Evolutionary conservation across 2,329 filamentous ascomycete genomes (phyloP).

Genomic region (Chaetomiaceae sp.): DNA sequence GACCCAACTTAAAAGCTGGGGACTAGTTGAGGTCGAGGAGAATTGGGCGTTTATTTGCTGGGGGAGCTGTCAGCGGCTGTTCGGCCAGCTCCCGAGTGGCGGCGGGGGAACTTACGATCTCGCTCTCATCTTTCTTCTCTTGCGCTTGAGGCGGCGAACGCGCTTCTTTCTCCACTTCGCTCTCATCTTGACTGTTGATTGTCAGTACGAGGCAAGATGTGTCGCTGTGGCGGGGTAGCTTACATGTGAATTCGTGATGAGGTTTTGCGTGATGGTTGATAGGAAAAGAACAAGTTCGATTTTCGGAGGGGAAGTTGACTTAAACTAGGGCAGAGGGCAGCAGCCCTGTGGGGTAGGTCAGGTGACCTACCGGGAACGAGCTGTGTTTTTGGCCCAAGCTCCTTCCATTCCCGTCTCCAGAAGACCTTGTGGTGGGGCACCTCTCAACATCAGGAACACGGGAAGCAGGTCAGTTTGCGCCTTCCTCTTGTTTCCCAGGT

Average conservation of each 20-base stretch:
- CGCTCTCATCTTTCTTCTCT: constrained; percentile 99
- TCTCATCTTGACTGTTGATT: constrained; percentile 60
- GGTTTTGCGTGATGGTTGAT: constrained; percentile 25
- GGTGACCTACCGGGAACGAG: constrained; percentile 17
- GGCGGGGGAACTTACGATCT: constrained; percentile 68
- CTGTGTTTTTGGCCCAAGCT: constrained; percentile 17
- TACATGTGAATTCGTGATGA: constrained; percentile 27
- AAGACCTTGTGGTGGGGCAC: neutral
- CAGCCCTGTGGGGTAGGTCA: constrained; percentile 28
- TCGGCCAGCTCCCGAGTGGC: neutral
- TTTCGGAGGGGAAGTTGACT: constrained; percentile 25
- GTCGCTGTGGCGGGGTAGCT: constrained; percentile 9
- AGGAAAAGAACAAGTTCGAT: constrained; percentile 21
- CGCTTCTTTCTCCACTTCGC: constrained; percentile 99
- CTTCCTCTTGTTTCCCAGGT: too few relatives aligned
- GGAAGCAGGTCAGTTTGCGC: too few relatives aligned
- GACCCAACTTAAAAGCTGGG: constrained; percentile 27
- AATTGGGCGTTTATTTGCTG: constrained; percentile 63
- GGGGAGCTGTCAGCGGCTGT: constrained; percentile 31
- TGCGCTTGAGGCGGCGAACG: constrained; percentile 97
- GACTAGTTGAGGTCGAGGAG: constrained; percentile 51
- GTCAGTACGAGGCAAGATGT: constrained; percentile 7
- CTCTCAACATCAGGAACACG: neutral
- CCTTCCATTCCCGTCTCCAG: neutral
- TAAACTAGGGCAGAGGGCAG: constrained; percentile 27